Base-by-base conservation (phyloP, 2,329 filamentous ascomycete genomes). In the Helotiales sp. region DNA sequence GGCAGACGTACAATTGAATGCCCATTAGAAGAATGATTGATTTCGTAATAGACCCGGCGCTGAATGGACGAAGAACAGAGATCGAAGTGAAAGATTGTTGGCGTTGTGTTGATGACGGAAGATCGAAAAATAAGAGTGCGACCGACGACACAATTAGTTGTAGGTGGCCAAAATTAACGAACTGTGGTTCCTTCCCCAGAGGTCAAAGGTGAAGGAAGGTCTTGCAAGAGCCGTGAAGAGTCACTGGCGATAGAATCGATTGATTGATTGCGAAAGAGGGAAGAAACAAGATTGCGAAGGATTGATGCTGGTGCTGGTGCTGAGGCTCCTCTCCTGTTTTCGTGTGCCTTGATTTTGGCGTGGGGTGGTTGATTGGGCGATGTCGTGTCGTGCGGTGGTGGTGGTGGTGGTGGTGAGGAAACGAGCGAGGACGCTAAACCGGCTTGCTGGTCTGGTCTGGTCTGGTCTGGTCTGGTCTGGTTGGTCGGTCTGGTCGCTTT, bases 1-100 rank as follows among this genome's bases (percentile, higher is more conserved):
- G 69, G 70, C 54, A 8, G 6, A 67, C 65, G 49, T 57, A 76
- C 75, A 61, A 72, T 75, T 73, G 73, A 61, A 70, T 72, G 72
- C 69, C 75, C 75, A 76, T 76, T 73, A 69, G 71, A 70, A 70
- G 54, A 72, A 59, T 64, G 62, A 68, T 66, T 69, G 65, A 68
- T 67, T 68, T 60, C 54, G 43, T 11, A n/a, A 45, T 59, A 70
- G 24, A 24, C 15, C 52, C 28, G 45, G 50, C 30, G 62, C 26
- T 60, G 63, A 40, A 49, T 63, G 28, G 61, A 55, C 59, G 40
- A 45, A 59, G 57, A 52, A 20, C n/a, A 49, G 37, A 45, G 49
- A 49, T 49, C 34, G 59, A 24, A 61, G 55, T n/a, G 58, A 67
- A 63, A 22, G 50, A 63, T 63, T 32, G 63, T 61, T 40, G 61